These are phyloP conservation scores for Microsporum audouinii DNA, from an alignment of 2,329 filamentous ascomycete species.

Conservation along the genomic window DNA sequence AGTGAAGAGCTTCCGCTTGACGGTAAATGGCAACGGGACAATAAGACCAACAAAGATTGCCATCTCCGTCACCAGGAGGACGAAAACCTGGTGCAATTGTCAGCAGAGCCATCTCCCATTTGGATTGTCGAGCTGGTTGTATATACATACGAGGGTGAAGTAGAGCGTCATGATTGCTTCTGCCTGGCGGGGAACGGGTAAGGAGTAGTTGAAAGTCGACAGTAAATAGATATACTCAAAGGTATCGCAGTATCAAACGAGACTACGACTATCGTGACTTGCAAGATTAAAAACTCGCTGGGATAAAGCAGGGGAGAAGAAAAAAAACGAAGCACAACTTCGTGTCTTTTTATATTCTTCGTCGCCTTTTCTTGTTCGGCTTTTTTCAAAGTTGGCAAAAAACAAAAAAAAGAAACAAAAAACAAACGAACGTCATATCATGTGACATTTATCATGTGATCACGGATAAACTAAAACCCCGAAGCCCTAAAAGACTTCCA, in stretches of 20 bases:
- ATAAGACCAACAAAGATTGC: conserved; percentile 40
- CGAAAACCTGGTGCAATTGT: conserved; percentile 33
- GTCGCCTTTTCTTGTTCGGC: neutral
- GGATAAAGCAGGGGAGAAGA: too few relatives aligned
- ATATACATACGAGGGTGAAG: conserved; percentile 50
- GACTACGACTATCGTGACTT: neutral
- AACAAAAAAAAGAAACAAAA: neutral
- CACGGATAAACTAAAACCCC: neutral
- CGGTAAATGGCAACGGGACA: conserved; percentile 75
- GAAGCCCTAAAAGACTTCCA: neutral
- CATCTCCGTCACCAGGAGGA: conserved; percentile 41
- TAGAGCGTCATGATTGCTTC: conserved; percentile 53
- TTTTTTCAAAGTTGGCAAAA: neutral
- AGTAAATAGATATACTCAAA: neutral
- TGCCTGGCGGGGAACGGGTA: neutral
- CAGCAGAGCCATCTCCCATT: neutral
- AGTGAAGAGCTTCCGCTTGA: conserved; percentile 78
- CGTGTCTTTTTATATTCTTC: neutral
- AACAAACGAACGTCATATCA: neutral
- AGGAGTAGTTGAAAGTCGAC: neutral
- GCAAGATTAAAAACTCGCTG: neutral
- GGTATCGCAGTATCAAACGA: neutral
- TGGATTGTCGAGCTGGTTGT: neutral
- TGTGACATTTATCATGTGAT: neutral
- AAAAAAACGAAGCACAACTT: neutral